These are phyloP conservation scores for Aureococcus anophagefferens DNA, from an alignment of 108 stramenopile species.

Conservation along the genomic window DNA sequence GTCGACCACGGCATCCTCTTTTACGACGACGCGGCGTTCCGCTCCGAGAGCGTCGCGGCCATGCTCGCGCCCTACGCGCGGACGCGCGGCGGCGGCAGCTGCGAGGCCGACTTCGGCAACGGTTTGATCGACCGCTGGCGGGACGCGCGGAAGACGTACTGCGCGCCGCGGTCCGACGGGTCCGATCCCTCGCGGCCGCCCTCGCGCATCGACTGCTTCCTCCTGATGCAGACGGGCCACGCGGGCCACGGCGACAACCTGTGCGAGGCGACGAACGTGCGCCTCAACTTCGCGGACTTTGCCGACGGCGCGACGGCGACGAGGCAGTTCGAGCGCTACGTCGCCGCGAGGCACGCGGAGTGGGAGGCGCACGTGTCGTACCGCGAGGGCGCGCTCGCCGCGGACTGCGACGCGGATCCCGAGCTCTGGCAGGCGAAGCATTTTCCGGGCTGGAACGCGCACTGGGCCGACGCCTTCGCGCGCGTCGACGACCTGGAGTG, in stretches of 20 bases:
- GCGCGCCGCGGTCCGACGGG: not conserved
- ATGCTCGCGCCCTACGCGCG: not conserved
- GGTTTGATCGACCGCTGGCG: slow-evolving; percentile 12
- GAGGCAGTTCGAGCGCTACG: slow-evolving; percentile 1
- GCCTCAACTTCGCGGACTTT: slow-evolving; percentile 3
- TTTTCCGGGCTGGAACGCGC: slow-evolving; percentile 19
- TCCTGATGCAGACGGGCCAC: slow-evolving; percentile 6
- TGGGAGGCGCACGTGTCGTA: not conserved
- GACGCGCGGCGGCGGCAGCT: slow-evolving; percentile 9
- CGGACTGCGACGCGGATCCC: not conserved
- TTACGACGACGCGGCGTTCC: not conserved
- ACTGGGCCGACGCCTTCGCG: slow-evolving; percentile 8
- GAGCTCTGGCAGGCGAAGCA: not conserved
- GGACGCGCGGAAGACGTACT: not conserved
- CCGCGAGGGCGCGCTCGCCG: not conserved
- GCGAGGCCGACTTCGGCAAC: slow-evolving; percentile 15
- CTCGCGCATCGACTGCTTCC: slow-evolving; percentile 10
- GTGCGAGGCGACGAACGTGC: slow-evolving; percentile 11
- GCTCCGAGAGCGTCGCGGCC: not conserved
- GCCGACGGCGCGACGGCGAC: not conserved
- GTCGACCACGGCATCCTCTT: not conserved
- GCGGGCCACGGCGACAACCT: slow-evolving; percentile 17
- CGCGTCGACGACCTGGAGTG: slow-evolving; percentile 21
- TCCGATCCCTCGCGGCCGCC: too few species aligned
- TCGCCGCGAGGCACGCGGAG: not conserved